A percentile compares a stretch with the other conserved stretches of the same genome.
These are phyloP conservation scores for Alternaria metachromatica DNA, from an alignment of 2,329 filamentous ascomycete genomes.

Conservation along the genomic window DNA sequence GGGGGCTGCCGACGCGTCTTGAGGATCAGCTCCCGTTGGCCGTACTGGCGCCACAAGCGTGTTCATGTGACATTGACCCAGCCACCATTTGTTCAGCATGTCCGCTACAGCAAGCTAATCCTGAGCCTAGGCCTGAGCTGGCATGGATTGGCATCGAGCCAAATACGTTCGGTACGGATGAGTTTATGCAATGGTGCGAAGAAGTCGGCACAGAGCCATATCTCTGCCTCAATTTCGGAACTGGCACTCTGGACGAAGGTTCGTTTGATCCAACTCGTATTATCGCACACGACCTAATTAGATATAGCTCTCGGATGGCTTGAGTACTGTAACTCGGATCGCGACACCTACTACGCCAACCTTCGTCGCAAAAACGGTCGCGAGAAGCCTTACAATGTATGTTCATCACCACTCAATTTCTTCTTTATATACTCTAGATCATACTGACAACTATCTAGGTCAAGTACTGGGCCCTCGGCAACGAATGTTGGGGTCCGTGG, in stretches of 20 bases:
- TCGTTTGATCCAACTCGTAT: not conserved
- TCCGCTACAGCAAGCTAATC: slow-evolving; percentile 3
- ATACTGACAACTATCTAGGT: slow-evolving; percentile 45
- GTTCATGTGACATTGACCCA: not conserved
- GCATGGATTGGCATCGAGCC: slow-evolving; percentile 80
- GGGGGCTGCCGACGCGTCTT: not conserved
- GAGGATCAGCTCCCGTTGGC: not conserved
- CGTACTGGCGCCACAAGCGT: not conserved
- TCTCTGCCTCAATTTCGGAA: slow-evolving; percentile 81
- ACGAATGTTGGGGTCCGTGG: slow-evolving; percentile 59
- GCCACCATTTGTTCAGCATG: not conserved
- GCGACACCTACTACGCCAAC: slow-evolving; percentile 82
- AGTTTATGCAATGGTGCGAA: slow-evolving; percentile 84
- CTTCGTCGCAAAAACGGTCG: slow-evolving; percentile 77
- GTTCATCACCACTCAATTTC: not conserved
- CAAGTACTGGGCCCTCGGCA: slow-evolving; percentile 87
- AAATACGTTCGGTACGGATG: slow-evolving; percentile 84
- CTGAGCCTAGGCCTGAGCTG: slow-evolving; percentile 66
- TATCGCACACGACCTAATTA: slow-evolving; percentile 14
- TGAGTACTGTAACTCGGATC: slow-evolving; percentile 84
- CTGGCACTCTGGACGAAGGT: slow-evolving; percentile 65
- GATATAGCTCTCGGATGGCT: slow-evolving; percentile 72
- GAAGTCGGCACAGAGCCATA: slow-evolving; percentile 78
- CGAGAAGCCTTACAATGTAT: slow-evolving; percentile 74
- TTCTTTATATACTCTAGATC: no score